Base-by-base conservation (phyloP, 176 grass and related monocot genomes). In the Rhynchospora breviuscula region DNA sequence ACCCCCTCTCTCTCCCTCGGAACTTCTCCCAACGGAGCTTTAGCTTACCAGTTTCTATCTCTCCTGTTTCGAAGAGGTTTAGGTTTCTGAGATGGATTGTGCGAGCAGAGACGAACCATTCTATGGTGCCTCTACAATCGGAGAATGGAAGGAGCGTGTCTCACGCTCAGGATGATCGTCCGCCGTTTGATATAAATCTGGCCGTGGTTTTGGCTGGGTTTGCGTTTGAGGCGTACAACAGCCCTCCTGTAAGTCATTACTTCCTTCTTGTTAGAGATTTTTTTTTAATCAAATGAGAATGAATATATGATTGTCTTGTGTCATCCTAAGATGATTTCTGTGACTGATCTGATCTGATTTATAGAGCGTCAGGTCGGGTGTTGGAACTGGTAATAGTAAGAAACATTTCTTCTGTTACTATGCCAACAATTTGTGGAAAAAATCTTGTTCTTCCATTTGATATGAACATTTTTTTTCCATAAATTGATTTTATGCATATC, bases 141-240 rank as follows among this genome's bases (percentile, higher is more conserved):
- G 70, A 23, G 56, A 85, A 77, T 11, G 48, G 33, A 2, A 62
- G 64, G 68, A 69, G 60, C n/a, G 58, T 83, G 13, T 48, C 25
- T 12, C 69, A 10, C 29, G 63, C 81, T 45, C 92, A 60, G 54
- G 72, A 83, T 21, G 49, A n/a, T 79, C 82, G 89, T 33, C 89
- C 82, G 43, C 86, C 86, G 52, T 98, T 98, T 78, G 92, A 98
- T 87, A 83, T 94, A 78, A 94, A 98, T 77, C 89, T 97, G 7
- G 89, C 93, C 49, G 87, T 93, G 63, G 89, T 97, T 70, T 89
- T 98, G 80, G 95, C 95, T 17, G 92, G 92, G 70, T 98, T 98
- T 62, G 91, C 95, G 10, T 98, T 98, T 79, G 95, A 98, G 63
- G 82, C 92, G 22, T 98, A 98, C 76, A 93, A 79, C 31, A 95